Conservation (phyloP, 2,329 filamentous ascomycete species). For the Cryoendolithus antarcticus region DNA sequence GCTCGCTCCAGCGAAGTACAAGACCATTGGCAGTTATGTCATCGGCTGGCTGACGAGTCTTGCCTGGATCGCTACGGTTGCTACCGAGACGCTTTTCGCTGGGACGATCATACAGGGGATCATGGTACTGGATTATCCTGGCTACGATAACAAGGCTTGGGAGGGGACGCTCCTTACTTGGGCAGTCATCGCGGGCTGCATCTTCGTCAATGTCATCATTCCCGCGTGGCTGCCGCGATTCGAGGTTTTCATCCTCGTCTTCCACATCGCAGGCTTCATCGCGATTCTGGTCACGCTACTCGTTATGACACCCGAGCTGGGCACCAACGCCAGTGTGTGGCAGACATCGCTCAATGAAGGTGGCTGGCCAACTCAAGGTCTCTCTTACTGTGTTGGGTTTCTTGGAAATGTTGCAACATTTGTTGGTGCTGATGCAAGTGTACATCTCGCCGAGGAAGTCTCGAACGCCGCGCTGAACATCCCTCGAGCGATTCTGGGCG, state of each 20-base stretch:
- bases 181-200: constrained; percentile 26
- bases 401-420: constrained; percentile 24
- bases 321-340: constrained; percentile 19
- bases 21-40: constrained; percentile 32
- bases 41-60: constrained; percentile 32
- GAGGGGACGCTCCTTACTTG: constrained; percentile 31
- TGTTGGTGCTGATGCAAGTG: constrained; percentile 30
- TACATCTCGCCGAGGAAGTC: constrained; percentile 40
- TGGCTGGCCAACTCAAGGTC: constrained; percentile 22
- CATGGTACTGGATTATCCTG: constrained; percentile 25
- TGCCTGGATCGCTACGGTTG: constrained; percentile 32
- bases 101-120: constrained; percentile 31
- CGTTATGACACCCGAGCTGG: constrained; percentile 17
- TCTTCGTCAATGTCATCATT: constrained; percentile 37
- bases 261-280: constrained; percentile 43
- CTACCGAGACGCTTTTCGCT: constrained; percentile 30
- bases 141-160: constrained; percentile 24
- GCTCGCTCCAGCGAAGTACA: constrained; percentile 29
- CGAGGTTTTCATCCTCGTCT: constrained; percentile 31
- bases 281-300: constrained; percentile 37
- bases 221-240: constrained; percentile 26
- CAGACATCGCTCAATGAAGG: constrained; percentile 19
- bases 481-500: constrained; percentile 36
- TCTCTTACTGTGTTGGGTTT: constrained; percentile 24
- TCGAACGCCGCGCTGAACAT: constrained; percentile 35